Evolutionary conservation across 2,329 filamentous ascomycete species (phyloP), one percentile per base, ranked within the genome.

Genomic region (Didymella sp.): DNA sequence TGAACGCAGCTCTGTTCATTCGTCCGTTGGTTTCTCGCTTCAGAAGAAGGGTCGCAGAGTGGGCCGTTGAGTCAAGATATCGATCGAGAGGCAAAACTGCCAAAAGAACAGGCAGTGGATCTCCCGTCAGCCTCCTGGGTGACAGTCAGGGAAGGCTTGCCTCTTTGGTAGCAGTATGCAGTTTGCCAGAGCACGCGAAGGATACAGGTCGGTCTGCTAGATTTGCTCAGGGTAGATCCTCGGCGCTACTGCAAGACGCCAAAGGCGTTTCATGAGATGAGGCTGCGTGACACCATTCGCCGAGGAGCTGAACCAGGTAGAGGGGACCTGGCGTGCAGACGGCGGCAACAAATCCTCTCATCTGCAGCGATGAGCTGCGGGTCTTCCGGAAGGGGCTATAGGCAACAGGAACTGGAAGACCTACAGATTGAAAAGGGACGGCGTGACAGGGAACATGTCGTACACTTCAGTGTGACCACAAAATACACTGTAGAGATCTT

Each of bases 251-350:
- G 57, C 55, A 66, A 45, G 46, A 60, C 50, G 60, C 61, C 60
- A 49, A 59, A 49, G 59, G 60, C 56, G 55, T 59, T 60, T 54
- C 62, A 66, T 64, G 66, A 63, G 63, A 67, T 65, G 69, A 71
- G 71, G 71, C 72, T 71, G 67, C 43, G 54, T 57, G 48, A 64
- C 64, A 67, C 67, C 58, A 61, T 60, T 65, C 59, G 51, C 41
- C 44, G 55, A 44, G 48, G 48, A 71, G 63, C 60, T 68, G 68
- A 67, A 72, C 68, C 69, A 56, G 70, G 67, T 59, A 65, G 57
- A 52, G 59, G 63, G 68, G 56, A 44, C 51, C 49, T 30, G 58
- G 62, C 43, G 59, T 64, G 64, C 65, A 65, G 58, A 55, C 37
- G 59, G 56, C 62, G 48, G 54, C 30, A 56, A 58, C 60, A 43